Evolutionary conservation across 1,139 yeast genomes (phyloP), one percentile per base, ranked within the genome.

Genomic region (Kodamaea sp.): DNA sequence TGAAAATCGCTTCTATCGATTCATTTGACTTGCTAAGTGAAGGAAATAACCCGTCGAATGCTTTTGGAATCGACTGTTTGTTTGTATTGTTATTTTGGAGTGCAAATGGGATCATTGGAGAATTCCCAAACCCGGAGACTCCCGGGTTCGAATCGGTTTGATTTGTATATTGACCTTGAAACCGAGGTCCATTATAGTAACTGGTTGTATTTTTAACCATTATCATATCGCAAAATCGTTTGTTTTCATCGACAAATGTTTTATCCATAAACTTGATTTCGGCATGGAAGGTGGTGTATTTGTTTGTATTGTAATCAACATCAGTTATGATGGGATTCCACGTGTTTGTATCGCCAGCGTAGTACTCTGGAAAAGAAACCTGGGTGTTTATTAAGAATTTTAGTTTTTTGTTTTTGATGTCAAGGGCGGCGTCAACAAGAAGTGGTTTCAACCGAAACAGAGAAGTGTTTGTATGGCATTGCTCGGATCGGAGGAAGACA

Each of bases 201-300:
- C 41, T 47, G 4, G 62, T 47, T 2, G 71, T 64, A 41, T 65
- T 63, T 37, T 70, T 70, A 20, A 69, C 75, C 7, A 69, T 60
- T 6, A 70, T 51, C 43, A 65, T 52, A 39, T 76, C 78, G 52
- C 82, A 77, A 37, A 77, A 62, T 15, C 79, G 56, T 15, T 55
- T 50, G 43, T 66, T 66, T 36, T 70, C 69, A 40, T 65, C 63
- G 20, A 62, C 50, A 9, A 75, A 55, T 23, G 59, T 53, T 29
- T 63, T 62, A 3, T 79, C 81, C 60, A 66, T 63, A 49, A 71
- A 76, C 38, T 62, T 62, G 20, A 70, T 53, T 29, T 65, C 62
- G n/a, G 74, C 68, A 39, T 72, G 75, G 29, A 77, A 54, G 1
- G 80, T 73, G 5, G 81, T 71, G 50, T 53, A 75, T 42, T 56